A percentile compares a stretch with the other conserved stretches of the same genome.
phyloP scores from a whole-genome alignment of 2,329 filamentous ascomycete genomes.

The Myotisia sp. region DNA sequence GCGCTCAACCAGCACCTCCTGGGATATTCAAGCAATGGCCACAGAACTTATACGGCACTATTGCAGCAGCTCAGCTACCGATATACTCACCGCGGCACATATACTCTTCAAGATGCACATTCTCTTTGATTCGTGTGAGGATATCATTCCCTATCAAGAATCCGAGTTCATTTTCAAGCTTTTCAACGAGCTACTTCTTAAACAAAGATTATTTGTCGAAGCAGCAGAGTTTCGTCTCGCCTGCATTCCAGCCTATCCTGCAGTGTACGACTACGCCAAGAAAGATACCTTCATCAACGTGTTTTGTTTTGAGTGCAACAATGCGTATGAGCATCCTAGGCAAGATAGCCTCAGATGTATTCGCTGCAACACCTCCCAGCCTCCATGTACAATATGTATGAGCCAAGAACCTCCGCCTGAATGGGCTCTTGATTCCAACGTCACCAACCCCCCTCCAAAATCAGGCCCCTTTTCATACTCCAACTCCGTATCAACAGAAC shows the following conservation, averaged over 20 bases:
- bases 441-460: no score
- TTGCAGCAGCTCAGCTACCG: slow-evolving; percentile 24
- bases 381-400: slow-evolving; percentile 30
- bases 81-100: slow-evolving; percentile 29
- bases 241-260: slow-evolving; percentile 40
- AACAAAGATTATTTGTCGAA: slow-evolving; percentile 30
- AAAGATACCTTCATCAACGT: slow-evolving; percentile 41
- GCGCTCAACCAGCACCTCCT: slow-evolving; percentile 22
- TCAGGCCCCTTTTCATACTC: not conserved
- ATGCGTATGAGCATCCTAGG: slow-evolving; percentile 38
- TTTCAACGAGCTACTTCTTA: slow-evolving; percentile 43
- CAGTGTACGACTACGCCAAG: slow-evolving; percentile 43
- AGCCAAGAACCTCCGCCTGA: slow-evolving; percentile 28
- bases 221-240: slow-evolving; percentile 44
- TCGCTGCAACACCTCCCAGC: slow-evolving; percentile 31
- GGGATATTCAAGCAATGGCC: slow-evolving; percentile 26
- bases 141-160: slow-evolving; percentile 31
- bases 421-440: slow-evolving; percentile 22
- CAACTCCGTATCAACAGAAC: not conserved
- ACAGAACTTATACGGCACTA: slow-evolving; percentile 29
- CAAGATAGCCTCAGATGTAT: slow-evolving; percentile 38
- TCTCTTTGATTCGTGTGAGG: slow-evolving; percentile 25
- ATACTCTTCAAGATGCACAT: slow-evolving; percentile 28
- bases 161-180: slow-evolving; percentile 41
- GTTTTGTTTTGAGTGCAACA: slow-evolving; percentile 43